Evolutionary conservation across 768 basidiomycete species (phyloP).

Genomic region (Lactifluus rugatus): DNA sequence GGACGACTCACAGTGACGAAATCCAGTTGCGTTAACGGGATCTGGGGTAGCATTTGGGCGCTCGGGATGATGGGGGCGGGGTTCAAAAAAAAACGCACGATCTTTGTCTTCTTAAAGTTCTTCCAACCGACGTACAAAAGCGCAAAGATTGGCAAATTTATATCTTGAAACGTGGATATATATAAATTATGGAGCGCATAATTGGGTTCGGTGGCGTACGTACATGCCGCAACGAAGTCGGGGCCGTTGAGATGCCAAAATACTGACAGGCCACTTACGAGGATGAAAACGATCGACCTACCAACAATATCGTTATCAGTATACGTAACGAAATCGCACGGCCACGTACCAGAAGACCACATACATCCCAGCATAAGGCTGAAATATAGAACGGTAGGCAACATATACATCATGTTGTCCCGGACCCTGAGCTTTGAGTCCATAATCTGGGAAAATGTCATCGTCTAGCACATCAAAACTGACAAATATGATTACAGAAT

Average conservation of each 20-base stretch:
- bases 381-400: slow-evolving; percentile 15
- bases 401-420: background rate
- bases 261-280: slow-evolving; percentile 16
- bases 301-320: background rate
- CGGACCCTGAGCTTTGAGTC: slow-evolving; percentile 8
- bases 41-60: background rate
- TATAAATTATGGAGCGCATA: background rate
- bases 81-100: slow-evolving; percentile 1
- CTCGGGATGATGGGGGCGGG: background rate
- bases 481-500: slow-evolving; percentile 8
- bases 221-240: slow-evolving; percentile 19
- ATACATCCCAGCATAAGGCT: slow-evolving; percentile 19
- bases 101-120: slow-evolving; percentile 16
- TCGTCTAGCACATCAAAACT: background rate
- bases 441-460: slow-evolving; percentile 15
- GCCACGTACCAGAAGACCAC: slow-evolving; percentile 16
- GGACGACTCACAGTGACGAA: slow-evolving; percentile 14
- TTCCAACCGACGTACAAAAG: slow-evolving; percentile 16
- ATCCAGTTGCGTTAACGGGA: slow-evolving; percentile 11
- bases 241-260: slow-evolving; percentile 16
- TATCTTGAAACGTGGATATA: slow-evolving; percentile 1
- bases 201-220: background rate
- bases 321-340: background rate
- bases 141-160: slow-evolving; percentile 16
- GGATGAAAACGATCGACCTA: slow-evolving; percentile 16